phyloP scores from a whole-genome alignment of 1,284 basidiomycete species.

The Rhodotorula sp. region DNA sequence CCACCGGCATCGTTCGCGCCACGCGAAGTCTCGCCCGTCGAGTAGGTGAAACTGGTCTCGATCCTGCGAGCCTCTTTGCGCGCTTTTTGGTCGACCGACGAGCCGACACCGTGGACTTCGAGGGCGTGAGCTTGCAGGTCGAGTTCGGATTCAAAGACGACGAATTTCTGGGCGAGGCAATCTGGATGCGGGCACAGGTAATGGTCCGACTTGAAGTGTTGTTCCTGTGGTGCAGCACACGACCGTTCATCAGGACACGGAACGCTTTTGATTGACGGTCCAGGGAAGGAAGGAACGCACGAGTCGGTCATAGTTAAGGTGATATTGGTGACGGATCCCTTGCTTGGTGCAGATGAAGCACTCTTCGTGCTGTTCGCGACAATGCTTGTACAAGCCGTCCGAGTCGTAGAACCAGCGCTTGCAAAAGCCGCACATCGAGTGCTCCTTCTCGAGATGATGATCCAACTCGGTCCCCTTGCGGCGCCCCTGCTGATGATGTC shows the following conservation, averaged over 20 bases:
- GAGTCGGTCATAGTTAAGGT: slow-evolving; percentile 51
- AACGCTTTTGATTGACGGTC: no score
- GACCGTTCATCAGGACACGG: no score
- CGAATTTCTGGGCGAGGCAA: slow-evolving; percentile 86
- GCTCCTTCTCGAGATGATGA: slow-evolving; percentile 60
- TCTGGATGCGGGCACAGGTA: slow-evolving; percentile 69
- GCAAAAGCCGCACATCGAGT: slow-evolving; percentile 89
- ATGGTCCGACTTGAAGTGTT: slow-evolving; percentile 57
- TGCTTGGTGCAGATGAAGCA: slow-evolving; percentile 86
- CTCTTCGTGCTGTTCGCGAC: slow-evolving; percentile 91
- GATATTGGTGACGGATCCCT: slow-evolving; percentile 81
- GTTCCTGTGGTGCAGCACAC: slow-evolving; percentile 1
- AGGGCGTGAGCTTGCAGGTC: slow-evolving; percentile 93
- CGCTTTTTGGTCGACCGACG: slow-evolving; percentile 55
- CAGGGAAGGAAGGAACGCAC: slow-evolving; percentile 18
- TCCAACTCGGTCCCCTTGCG: slow-evolving; percentile 56
- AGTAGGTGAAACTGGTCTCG: slow-evolving; percentile 73
- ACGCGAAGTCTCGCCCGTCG: slow-evolving; percentile 24
- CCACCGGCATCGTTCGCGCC: slow-evolving; percentile 47
- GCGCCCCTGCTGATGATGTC: neutral
- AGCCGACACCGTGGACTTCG: slow-evolving; percentile 70
- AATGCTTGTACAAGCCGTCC: slow-evolving; percentile 91
- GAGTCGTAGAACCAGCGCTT: slow-evolving; percentile 82
- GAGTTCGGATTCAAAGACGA: slow-evolving; percentile 82
- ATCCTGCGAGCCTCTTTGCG: slow-evolving; percentile 74